phyloP scores from a whole-genome alignment of 2,329 filamentous ascomycete species.

The Fusarium miscanthi region DNA sequence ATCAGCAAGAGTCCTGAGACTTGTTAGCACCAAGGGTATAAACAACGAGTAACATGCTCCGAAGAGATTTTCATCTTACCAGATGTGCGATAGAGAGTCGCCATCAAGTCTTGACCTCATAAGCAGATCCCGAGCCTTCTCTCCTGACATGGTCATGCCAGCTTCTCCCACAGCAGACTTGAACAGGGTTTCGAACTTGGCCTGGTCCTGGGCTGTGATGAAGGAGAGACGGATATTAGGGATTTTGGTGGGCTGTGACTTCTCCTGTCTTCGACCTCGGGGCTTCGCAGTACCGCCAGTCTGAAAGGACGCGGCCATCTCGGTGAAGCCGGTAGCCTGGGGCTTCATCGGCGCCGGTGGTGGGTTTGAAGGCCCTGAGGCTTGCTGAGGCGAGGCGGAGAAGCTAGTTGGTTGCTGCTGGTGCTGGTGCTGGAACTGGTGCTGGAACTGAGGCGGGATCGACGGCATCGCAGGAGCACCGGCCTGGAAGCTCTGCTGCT shows the following conservation, averaged over 20 bases:
- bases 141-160: conserved; percentile 87
- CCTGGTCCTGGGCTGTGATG: conserved; percentile 93
- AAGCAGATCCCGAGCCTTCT: conserved; percentile 90
- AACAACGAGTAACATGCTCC: background rate
- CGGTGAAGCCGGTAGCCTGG: conserved; percentile 72
- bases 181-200: conserved; percentile 97
- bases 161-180: conserved; percentile 90
- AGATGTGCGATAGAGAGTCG: conserved; percentile 90
- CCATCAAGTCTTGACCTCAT: conserved; percentile 89
- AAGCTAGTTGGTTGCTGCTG: conserved; percentile 61
- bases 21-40: conserved; percentile 19
- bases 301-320: conserved; percentile 76
- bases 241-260: conserved; percentile 75
- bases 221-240: conserved; percentile 95
- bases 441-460: conserved; percentile 69
- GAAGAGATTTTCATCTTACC: conserved; percentile 65
- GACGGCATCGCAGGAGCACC: conserved; percentile 69
- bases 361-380: conserved; percentile 60
- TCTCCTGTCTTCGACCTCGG: conserved; percentile 59
- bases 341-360: conserved; percentile 72
- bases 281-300: conserved; percentile 59
- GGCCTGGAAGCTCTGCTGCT: conserved; percentile 71
- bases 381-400: conserved; percentile 61
- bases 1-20: conserved; percentile 83
- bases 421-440: conserved; percentile 66